phyloP scores from a whole-genome alignment of 2,329 filamentous ascomycete species.

The Cadophora luteo-olivacea region DNA sequence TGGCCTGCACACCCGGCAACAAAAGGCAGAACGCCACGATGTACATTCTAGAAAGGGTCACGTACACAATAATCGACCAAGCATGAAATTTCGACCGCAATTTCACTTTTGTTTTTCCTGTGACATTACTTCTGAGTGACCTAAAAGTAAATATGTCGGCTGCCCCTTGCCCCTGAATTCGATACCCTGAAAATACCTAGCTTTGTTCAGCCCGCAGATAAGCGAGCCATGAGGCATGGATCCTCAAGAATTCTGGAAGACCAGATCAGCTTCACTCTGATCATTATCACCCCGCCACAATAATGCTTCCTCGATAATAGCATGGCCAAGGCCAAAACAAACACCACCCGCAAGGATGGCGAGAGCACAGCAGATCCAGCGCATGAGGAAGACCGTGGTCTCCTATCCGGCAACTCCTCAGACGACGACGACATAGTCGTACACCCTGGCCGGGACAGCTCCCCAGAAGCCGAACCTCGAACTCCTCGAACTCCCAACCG shows the following conservation, averaged over 20 bases:
- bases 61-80: conserved; percentile 17
- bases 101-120: neutral
- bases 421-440: conserved; percentile 43
- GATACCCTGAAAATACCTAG: conserved; percentile 20
- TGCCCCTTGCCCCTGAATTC: conserved; percentile 8
- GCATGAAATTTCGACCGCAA: neutral
- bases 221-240: conserved; percentile 30
- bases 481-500: conserved; percentile 45
- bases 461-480: conserved; percentile 31
- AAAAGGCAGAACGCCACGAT: conserved; percentile 15
- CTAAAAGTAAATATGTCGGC: neutral
- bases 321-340: conserved; percentile 52
- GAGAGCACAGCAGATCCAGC: conserved; percentile 27
- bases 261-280: conserved; percentile 18
- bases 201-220: conserved; percentile 17
- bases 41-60: conserved; percentile 13
- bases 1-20: conserved; percentile 13
- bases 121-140: neutral
- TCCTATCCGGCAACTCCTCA: conserved; percentile 45
- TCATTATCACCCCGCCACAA: conserved; percentile 30
- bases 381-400: conserved; percentile 49
- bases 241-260: conserved; percentile 9
- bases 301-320: conserved; percentile 50
- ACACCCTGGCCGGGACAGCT: conserved; percentile 32
- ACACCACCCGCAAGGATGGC: conserved; percentile 41